Conservation (phyloP, 2,329 filamentous ascomycete species). For the Phoma sp. region DNA sequence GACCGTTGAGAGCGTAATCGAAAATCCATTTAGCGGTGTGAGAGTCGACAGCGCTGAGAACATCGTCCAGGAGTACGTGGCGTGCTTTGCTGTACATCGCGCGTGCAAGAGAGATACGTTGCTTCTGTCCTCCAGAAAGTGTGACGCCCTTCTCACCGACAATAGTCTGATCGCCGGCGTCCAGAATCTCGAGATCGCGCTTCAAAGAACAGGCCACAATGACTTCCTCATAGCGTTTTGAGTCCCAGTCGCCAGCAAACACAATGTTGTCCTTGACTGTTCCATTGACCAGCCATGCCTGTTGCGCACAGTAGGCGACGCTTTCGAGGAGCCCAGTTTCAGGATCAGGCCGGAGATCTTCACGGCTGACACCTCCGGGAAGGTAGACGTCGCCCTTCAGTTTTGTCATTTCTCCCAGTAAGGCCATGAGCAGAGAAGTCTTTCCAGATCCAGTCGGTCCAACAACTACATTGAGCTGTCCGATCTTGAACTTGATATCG, state of each 20-base stretch:
- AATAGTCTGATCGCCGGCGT: conserved; percentile 88
- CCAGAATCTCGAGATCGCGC: conserved; percentile 88
- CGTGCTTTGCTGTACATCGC: conserved; percentile 95
- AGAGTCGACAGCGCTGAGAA: conserved; percentile 93
- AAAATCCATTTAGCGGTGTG: conserved; percentile 99
- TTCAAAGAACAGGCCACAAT: conserved; percentile 90
- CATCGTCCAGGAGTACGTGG: conserved; percentile 91
- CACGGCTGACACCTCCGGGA: conserved; percentile 82
- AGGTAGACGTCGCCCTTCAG: conserved; percentile 81
- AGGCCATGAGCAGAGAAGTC: conserved; percentile 92
- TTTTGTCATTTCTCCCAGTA: conserved; percentile 94
- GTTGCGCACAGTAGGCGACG: conserved; percentile 94
- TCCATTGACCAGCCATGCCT: conserved; percentile 95
- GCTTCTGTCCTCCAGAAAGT: conserved; percentile 95
- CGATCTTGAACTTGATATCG: conserved; percentile 80
- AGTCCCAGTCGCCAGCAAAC: conserved; percentile 81
- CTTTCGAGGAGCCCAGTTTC: conserved; percentile 88
- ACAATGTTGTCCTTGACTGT: conserved; percentile 96
- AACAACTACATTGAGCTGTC: conserved; percentile 88
- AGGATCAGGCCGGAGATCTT: conserved; percentile 81
- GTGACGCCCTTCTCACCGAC: conserved; percentile 98
- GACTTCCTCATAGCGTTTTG: conserved; percentile 84
- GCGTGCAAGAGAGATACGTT: conserved; percentile 94
- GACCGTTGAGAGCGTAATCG: conserved; percentile 86
- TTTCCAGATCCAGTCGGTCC: conserved; percentile 95